Percentiles rank a stretch among this genome's conserved stretches.
Evolutionary conservation across 1,139 yeast genomes (phyloP).

Genomic region (Nematodospora anomalae): DNA sequence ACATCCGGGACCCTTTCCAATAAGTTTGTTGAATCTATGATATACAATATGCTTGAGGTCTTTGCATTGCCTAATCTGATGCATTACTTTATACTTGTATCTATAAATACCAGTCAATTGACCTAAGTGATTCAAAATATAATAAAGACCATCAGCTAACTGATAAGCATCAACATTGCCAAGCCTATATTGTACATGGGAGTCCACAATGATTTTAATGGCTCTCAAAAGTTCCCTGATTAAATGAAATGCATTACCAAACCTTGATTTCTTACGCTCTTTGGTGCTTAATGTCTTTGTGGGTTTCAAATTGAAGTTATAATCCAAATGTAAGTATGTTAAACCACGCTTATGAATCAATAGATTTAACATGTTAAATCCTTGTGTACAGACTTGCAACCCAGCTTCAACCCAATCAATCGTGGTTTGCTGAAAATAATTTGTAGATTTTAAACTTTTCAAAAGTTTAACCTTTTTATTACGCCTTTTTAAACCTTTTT

Average conservation of each 20-base stretch:
- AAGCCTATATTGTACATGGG: slow-evolving; percentile 86
- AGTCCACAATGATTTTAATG: slow-evolving; percentile 82
- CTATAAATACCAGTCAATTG: slow-evolving; percentile 95
- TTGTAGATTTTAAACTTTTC: slow-evolving; percentile 69
- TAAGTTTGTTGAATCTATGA: slow-evolving; percentile 70
- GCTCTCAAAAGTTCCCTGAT: slow-evolving; percentile 85
- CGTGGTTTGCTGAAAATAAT: slow-evolving; percentile 86
- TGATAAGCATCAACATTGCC: slow-evolving; percentile 94
- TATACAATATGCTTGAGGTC: slow-evolving; percentile 92
- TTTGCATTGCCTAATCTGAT: slow-evolving; percentile 93
- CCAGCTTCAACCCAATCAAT: slow-evolving; percentile 99
- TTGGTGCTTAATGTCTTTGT: slow-evolving; percentile 95
- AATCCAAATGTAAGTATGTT: slow-evolving; percentile 90
- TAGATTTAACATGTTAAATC: slow-evolving; percentile 88
- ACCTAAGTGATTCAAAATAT: slow-evolving; percentile 88
- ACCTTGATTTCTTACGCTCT: slow-evolving; percentile 92
- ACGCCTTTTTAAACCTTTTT: slow-evolving; percentile 31
- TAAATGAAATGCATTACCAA: slow-evolving; percentile 94
- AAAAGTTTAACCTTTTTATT: slow-evolving; percentile 59
- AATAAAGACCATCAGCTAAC: slow-evolving; percentile 90
- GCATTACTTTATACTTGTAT: slow-evolving; percentile 97
- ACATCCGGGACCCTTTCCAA: slow-evolving; percentile 98
- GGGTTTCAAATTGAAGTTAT: slow-evolving; percentile 93
- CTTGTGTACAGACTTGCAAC: slow-evolving; percentile 87
- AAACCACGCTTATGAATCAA: slow-evolving; percentile 89